Base-by-base conservation (phyloP, 495 filamentous ascomycete species). In the Viridothelium virens region DNA sequence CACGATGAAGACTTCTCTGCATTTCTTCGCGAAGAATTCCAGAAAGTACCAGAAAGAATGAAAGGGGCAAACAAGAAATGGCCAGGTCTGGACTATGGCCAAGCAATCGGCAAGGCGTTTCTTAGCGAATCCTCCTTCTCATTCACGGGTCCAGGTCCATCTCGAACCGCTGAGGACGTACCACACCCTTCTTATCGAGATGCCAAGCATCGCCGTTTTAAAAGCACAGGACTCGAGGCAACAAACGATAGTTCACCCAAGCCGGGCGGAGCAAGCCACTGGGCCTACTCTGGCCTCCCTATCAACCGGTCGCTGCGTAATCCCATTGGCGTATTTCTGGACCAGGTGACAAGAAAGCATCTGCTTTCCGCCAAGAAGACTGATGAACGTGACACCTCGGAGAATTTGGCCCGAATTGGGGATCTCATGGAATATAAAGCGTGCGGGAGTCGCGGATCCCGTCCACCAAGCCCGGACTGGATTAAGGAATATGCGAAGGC, bases 241-340 rank as follows among this genome's bases (percentile, higher is more conserved):
- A 53, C 7, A 18, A 18, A 14, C 5, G 3, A 18, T n/a, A 31
- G 36, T 33, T 18, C n/a, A 34, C 7, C 53, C 5, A 18, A 59
- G 53, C 25, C 53, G 36, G 14, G 25, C 14, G 53, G 18, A 34
- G 31, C 25, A 25, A 25, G 11, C 0, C 53, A 31, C 31, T 59
- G 53, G 53, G 53, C 53, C 18, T 59, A 59, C 31, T 59, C 53
- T 10, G 53, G 53, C 25, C 14, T 59, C 25, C 53, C 53, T 7
- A 18, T 59, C 31, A 59, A 59, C 18, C 53, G 53, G 25, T 34
- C 14, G 2, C 36, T 59, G 31, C 53, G 53, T 14, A 36, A 59
- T 36, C 31, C n/a, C 18, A 59, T 3, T 14, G 53, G n/a, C n/a
- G 53, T 6, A 5, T 59, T 34, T 36, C 31, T 4, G 5, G 53